phyloP scores from a whole-genome alignment of 495 filamentous ascomycete genomes.

The Penicillium coffeae region DNA sequence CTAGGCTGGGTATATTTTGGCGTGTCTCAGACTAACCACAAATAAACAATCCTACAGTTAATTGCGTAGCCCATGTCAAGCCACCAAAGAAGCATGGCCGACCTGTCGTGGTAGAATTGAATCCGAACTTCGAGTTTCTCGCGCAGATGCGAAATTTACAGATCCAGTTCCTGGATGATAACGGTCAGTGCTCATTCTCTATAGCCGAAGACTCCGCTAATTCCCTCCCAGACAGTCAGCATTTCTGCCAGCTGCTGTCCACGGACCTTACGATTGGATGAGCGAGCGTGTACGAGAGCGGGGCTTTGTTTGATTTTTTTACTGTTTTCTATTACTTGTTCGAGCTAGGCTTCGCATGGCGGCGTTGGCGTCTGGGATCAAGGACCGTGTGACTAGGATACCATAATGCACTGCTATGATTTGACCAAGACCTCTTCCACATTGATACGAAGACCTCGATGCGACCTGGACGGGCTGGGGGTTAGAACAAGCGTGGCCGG shows the following conservation, averaged over 20 bases:
- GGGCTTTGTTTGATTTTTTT: conserved; percentile 1
- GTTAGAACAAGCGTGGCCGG: neutral
- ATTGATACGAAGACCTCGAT: too few species aligned
- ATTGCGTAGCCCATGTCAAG: conserved; percentile 38
- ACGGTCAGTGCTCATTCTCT: conserved; percentile 28
- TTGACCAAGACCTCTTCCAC: neutral
- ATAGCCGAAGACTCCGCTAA: conserved; percentile 3
- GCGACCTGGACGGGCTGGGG: neutral
- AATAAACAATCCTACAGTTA: conserved; percentile 24
- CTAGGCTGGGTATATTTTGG: neutral
- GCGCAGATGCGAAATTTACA: conserved; percentile 39
- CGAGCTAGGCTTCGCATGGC: conserved; percentile 15
- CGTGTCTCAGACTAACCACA: too few species aligned
- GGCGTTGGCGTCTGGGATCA: conserved; percentile 11
- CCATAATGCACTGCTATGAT: neutral
- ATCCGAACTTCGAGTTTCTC: conserved; percentile 44
- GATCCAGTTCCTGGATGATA: conserved; percentile 40
- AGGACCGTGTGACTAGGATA: conserved; percentile 10
- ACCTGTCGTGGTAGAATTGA: conserved; percentile 36
- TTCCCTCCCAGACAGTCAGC: conserved; percentile 16
- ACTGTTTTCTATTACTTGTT: neutral
- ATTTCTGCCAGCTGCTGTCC: conserved; percentile 25
- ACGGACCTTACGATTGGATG: conserved; percentile 28
- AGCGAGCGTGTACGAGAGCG: conserved; percentile 3
- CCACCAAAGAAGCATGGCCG: conserved; percentile 40